phyloP scores from a whole-genome alignment of 352 stramenopile genomes.

The Phytophthora cryptogea region DNA sequence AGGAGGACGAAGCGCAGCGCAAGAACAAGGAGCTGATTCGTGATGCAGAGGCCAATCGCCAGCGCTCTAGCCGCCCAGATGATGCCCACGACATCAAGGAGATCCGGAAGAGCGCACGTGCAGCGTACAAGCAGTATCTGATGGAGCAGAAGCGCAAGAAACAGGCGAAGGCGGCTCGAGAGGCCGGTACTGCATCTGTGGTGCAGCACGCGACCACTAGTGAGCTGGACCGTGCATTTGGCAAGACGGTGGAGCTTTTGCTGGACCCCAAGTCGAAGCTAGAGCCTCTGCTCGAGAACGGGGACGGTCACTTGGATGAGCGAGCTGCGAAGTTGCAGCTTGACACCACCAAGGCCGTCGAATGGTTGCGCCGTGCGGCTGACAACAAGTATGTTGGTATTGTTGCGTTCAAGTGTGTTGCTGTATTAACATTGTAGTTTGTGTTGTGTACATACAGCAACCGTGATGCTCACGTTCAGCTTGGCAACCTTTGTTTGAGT shows the following conservation, averaged over 20 bases:
- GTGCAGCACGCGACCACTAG: conserved; percentile 64
- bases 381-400: conserved; percentile 37
- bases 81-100: conserved; percentile 68
- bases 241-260: conserved; percentile 69
- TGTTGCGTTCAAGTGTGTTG: background rate
- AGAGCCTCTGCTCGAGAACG: conserved; percentile 41
- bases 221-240: conserved; percentile 72
- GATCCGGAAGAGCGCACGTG: conserved; percentile 79
- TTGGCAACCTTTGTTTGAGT: conserved; percentile 81
- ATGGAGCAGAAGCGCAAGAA: conserved; percentile 50
- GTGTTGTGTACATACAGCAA: conserved; percentile 33
- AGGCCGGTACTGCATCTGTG: conserved; percentile 23
- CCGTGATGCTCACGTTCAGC: conserved; percentile 76
- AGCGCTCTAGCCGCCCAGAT: conserved; percentile 41
- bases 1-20: conserved; percentile 35
- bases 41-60: conserved; percentile 77
- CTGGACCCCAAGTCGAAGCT: conserved; percentile 65
- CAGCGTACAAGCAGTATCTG: conserved; percentile 79
- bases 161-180: conserved; percentile 16
- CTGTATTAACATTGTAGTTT: background rate
- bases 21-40: conserved; percentile 52
- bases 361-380: conserved; percentile 82
- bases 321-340: conserved; percentile 31
- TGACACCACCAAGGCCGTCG: conserved; percentile 70
- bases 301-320: conserved; percentile 14